Conservation (phyloP, 495 filamentous ascomycete genomes). For the Penicillium maclennaniae region DNA sequence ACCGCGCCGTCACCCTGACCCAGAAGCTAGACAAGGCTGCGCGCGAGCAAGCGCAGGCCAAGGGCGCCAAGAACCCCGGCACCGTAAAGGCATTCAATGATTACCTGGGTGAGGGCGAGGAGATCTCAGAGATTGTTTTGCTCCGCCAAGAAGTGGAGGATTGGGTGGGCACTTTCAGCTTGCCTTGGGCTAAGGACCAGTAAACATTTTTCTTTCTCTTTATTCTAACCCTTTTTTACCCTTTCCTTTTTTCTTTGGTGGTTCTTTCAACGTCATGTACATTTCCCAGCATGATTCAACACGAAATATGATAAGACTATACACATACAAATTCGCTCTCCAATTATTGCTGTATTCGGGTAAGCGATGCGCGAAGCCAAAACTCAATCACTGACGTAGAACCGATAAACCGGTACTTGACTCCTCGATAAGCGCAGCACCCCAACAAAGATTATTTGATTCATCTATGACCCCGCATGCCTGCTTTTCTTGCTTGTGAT, state of each 20-base stretch:
- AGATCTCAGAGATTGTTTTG: conserved; percentile 79
- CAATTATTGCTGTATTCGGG: neutral
- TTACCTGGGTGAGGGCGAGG: conserved; percentile 76
- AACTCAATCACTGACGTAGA: conserved; percentile 3
- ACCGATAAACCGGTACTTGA: conserved; percentile 2
- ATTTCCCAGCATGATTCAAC: conserved; percentile 21
- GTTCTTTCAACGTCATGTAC: conserved; percentile 15
- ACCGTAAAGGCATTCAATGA: conserved; percentile 83
- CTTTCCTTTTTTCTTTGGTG: neutral
- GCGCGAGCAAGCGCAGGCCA: conserved; percentile 67
- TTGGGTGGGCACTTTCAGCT: conserved; percentile 88
- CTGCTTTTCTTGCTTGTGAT: neutral
- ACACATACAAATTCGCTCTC: neutral
- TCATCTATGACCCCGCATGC: neutral
- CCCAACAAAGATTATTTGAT: neutral
- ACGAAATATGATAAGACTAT: conserved; percentile 25
- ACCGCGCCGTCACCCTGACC: conserved; percentile 82
- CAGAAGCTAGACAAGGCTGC: conserved; percentile 78
- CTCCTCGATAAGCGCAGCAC: conserved; percentile 3
- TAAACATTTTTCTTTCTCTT: conserved; percentile 18
- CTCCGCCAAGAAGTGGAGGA: conserved; percentile 87
- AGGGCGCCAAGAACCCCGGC: conserved; percentile 70
- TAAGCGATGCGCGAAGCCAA: neutral
- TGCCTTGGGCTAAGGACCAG: conserved; percentile 71
- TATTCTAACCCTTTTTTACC: conserved; percentile 1